phyloP scores from a whole-genome alignment of 257 asterid genomes.

The Cynanchum wilfordii region DNA sequence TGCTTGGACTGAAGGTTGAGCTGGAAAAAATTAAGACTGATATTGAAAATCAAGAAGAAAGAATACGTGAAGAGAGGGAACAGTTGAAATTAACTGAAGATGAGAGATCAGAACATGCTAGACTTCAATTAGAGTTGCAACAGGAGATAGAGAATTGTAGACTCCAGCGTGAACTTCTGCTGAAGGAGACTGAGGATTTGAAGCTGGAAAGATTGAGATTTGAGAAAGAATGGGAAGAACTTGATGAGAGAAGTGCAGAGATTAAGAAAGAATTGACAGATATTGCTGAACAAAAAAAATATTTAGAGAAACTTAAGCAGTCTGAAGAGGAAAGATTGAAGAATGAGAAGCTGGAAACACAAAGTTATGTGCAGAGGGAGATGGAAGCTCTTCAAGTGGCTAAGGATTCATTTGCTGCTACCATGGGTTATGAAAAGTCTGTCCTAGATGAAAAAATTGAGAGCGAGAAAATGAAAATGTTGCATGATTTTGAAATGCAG shows the following conservation, averaged over 20 bases:
- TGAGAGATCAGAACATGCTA: conserved; percentile 67
- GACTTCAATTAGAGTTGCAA: conserved; percentile 70
- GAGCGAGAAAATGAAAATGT: conserved; percentile 56
- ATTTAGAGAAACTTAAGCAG: conserved; percentile 46
- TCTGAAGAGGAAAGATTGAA: conserved; percentile 67
- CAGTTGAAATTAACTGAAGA: conserved; percentile 75
- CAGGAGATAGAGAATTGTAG: conserved; percentile 79
- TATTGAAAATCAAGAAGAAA: conserved; percentile 48
- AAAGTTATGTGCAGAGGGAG: conserved; percentile 56
- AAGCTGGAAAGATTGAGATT: conserved; percentile 82
- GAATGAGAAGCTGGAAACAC: conserved; percentile 68
- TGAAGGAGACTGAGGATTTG: conserved; percentile 69
- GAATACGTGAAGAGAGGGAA: conserved; percentile 57
- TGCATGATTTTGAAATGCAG: conserved; percentile 59
- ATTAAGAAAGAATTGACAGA: conserved; percentile 60
- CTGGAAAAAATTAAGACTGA: conserved; percentile 65
- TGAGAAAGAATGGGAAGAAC: conserved; percentile 95
- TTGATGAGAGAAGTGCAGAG: conserved; percentile 63
- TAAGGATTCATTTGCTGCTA: conserved; percentile 70
- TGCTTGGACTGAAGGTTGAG: conserved; percentile 49
- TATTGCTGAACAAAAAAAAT: conserved; percentile 44
- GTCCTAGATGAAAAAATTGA: conserved; percentile 46
- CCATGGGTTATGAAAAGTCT: conserved; percentile 70
- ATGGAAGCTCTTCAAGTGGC: conserved; percentile 70
- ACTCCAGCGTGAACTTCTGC: conserved; percentile 56